A percentile compares a stretch with the other conserved stretches of the same genome.
phyloP scores from a whole-genome alignment of 352 stramenopile species.

The Aphanomyces invadans region DNA sequence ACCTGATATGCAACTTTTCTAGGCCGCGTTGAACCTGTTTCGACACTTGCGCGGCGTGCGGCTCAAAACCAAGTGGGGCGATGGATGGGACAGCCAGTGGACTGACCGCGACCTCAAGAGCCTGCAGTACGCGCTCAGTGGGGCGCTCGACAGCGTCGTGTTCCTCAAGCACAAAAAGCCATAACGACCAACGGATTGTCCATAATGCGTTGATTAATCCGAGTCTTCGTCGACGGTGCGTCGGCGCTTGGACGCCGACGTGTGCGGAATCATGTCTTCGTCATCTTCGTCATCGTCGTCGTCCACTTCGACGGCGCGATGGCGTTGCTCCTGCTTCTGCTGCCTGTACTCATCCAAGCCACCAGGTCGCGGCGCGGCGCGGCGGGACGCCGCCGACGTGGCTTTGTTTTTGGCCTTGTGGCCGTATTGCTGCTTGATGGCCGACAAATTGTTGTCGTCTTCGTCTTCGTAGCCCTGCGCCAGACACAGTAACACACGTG shows the following conservation, averaged over 20 bases:
- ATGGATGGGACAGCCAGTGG: conserved; percentile 41
- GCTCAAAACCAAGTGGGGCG: conserved; percentile 67
- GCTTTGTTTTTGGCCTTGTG: conserved; percentile 34
- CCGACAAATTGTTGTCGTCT: conserved; percentile 74
- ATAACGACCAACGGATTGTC: too few relatives aligned
- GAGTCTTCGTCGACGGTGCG: conserved; percentile 77
- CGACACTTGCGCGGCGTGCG: conserved; percentile 66
- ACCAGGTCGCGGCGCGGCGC: conserved; percentile 27
- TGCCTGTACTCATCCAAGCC: conserved; percentile 76
- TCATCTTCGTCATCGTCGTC: conserved; percentile 48
- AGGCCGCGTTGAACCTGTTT: conserved; percentile 54
- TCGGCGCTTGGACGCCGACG: conserved; percentile 61
- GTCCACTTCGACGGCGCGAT: conserved; percentile 33
- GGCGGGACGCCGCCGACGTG: conserved; percentile 30
- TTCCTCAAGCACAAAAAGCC: conserved; percentile 37
- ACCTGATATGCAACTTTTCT: too few relatives aligned
- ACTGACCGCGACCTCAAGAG: conserved; percentile 50
- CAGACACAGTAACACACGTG: neutral
- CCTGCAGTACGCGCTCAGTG: conserved; percentile 56
- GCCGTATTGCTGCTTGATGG: conserved; percentile 80
- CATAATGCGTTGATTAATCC: conserved; percentile 53
- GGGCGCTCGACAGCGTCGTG: conserved; percentile 61
- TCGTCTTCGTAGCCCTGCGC: conserved; percentile 62
- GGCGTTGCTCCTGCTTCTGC: conserved; percentile 34
- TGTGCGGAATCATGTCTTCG: conserved; percentile 65